A percentile compares a stretch with the other conserved stretches of the same genome.
These are phyloP conservation scores for Polygonum aviculare DNA, from an alignment of 148 eudicot genomes.

Conservation along the genomic window DNA sequence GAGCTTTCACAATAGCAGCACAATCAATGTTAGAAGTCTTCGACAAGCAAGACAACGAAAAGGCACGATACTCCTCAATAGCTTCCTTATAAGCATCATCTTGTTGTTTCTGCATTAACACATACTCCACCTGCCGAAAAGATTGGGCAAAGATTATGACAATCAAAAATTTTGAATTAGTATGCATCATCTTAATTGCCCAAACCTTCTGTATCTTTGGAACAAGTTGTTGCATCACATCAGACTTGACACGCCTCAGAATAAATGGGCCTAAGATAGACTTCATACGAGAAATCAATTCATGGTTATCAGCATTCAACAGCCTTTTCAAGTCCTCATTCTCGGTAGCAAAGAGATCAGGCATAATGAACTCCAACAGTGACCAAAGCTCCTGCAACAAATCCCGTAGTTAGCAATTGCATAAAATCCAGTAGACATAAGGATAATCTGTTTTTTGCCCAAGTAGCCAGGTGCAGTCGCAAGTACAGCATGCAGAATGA, in stretches of 20 bases:
- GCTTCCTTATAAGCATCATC: conserved; percentile 79
- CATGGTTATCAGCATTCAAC: conserved; percentile 60
- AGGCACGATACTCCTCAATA: conserved; percentile 67
- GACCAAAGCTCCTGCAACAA: conserved; percentile 94
- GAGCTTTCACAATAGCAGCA: conserved; percentile 23
- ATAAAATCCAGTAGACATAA: conserved; percentile 8
- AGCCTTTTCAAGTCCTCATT: conserved; percentile 85
- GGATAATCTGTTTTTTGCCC: not conserved
- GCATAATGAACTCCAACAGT: conserved; percentile 93
- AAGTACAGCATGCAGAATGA: not conserved
- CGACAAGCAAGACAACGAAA: conserved; percentile 49
- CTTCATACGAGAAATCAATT: conserved; percentile 78
- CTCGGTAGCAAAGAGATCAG: conserved; percentile 86
- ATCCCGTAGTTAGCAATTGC: not conserved
- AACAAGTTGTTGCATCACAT: conserved; percentile 95
- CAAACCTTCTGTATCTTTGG: conserved; percentile 72
- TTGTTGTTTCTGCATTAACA: conserved; percentile 66
- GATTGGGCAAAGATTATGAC: not conserved
- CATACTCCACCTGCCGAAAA: conserved; percentile 58
- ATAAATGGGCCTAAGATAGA: conserved; percentile 95
- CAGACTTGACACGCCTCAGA: conserved; percentile 85
- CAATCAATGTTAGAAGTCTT: conserved; percentile 32
- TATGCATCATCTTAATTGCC: not conserved
- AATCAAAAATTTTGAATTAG: not conserved
- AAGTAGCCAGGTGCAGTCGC: not conserved